phyloP scores from a whole-genome alignment of 495 filamentous ascomycete species.

The Extremus antarcticus region DNA sequence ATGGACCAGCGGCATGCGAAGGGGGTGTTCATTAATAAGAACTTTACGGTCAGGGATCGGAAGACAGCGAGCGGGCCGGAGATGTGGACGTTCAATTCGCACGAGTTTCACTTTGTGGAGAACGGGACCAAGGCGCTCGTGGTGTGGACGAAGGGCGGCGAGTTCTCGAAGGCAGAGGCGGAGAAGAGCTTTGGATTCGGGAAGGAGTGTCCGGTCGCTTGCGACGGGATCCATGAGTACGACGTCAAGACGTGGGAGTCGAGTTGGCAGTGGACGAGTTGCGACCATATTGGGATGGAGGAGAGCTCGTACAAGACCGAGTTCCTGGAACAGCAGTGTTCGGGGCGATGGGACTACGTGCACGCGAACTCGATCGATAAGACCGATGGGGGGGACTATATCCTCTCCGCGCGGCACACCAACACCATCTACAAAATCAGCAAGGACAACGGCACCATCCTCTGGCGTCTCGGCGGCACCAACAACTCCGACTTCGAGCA shows the following conservation, averaged over 20 bases:
- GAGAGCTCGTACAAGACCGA: constrained; percentile 3
- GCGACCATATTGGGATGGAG: constrained; percentile 2
- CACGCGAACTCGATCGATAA: constrained; percentile 22
- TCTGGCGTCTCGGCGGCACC: constrained; percentile 19
- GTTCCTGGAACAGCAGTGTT: neutral
- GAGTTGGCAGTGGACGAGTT: constrained; percentile 3
- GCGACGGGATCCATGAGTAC: constrained; percentile 3
- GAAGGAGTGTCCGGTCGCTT: neutral
- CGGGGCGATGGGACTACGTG: constrained; percentile 3
- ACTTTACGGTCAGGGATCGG: neutral
- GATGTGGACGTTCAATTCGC: neutral
- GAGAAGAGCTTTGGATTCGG: neutral
- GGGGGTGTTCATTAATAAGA: constrained; percentile 3
- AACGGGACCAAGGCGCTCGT: neutral
- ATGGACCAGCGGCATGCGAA: neutral
- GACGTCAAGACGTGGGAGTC: neutral
- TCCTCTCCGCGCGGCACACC: constrained; percentile 17
- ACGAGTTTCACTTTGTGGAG: constrained; percentile 6
- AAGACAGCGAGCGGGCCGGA: neutral
- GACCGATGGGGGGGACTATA: constrained; percentile 15
- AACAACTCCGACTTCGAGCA: constrained; percentile 3
- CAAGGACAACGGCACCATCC: constrained; percentile 9
- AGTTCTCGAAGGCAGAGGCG: neutral
- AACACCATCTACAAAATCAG: constrained; percentile 16
- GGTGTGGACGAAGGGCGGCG: neutral